These are phyloP conservation scores for Thelonectria blattea DNA, from an alignment of 2,329 filamentous ascomycete species.

Conservation along the genomic window DNA sequence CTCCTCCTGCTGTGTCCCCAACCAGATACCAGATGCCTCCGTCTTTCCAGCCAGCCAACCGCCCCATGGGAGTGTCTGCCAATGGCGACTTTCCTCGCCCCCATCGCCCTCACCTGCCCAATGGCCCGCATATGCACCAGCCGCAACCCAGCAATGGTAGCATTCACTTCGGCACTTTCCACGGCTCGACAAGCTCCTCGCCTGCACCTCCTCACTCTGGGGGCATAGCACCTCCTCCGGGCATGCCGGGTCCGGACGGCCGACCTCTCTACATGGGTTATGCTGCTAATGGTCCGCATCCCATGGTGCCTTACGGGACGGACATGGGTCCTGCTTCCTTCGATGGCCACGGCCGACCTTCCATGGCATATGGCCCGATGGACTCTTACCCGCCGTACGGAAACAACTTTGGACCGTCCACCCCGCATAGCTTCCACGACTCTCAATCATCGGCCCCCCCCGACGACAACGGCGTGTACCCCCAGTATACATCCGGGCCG, in stretches of 20 bases:
- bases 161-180: constrained; percentile 61
- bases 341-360: constrained; percentile 47
- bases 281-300: constrained; percentile 45
- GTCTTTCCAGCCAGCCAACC: constrained; percentile 47
- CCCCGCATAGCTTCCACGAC: constrained; percentile 66
- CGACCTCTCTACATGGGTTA: constrained; percentile 43
- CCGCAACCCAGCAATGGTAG: constrained; percentile 61
- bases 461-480: constrained; percentile 51
- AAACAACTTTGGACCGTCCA: constrained; percentile 58
- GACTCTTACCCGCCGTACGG: constrained; percentile 44
- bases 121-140: constrained; percentile 53
- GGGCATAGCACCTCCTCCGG: constrained; percentile 57
- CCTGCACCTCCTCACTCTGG: constrained; percentile 58
- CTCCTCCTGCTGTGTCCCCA: constrained; percentile 42
- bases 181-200: constrained; percentile 63
- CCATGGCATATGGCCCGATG: constrained; percentile 43
- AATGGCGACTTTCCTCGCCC: constrained; percentile 44
- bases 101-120: constrained; percentile 42
- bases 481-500: constrained; percentile 48
- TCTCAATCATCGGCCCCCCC: constrained; percentile 62
- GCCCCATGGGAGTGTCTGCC: constrained; percentile 37
- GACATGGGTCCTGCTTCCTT: constrained; percentile 46
- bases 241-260: constrained; percentile 45
- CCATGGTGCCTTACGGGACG: constrained; percentile 45
- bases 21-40: constrained; percentile 52